Conservation (phyloP, 2,329 filamentous ascomycete species). For the Berkeleyomyces rouxiae region DNA sequence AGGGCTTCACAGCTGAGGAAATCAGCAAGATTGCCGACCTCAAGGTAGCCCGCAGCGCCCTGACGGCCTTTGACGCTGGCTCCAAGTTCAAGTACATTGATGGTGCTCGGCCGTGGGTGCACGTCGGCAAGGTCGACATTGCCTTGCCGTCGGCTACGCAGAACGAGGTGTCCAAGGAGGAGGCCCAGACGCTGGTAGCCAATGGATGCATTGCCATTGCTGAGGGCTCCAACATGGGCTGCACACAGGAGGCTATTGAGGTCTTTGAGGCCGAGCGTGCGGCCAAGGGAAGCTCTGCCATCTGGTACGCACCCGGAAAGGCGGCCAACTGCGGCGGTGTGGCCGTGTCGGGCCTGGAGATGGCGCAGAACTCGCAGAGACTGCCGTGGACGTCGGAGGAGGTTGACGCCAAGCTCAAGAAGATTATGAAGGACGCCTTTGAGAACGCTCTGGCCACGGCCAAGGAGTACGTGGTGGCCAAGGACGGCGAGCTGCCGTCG, state of each 20-base stretch:
- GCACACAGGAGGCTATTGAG: constrained; percentile 88
- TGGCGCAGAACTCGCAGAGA: constrained; percentile 92
- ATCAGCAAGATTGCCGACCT: constrained; percentile 63
- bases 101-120: constrained; percentile 77
- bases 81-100: constrained; percentile 70
- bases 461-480: constrained; percentile 65
- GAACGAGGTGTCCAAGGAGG: constrained; percentile 89
- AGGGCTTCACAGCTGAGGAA: constrained; percentile 62
- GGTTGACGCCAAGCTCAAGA: constrained; percentile 80
- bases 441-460: constrained; percentile 76
- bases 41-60: constrained; percentile 73
- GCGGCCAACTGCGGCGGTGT: constrained; percentile 96
- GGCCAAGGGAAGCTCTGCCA: constrained; percentile 48
- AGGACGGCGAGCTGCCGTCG: constrained; percentile 72
- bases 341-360: constrained; percentile 91
- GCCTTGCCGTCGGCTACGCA: constrained; percentile 88
- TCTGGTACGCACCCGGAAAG: constrained; percentile 97
- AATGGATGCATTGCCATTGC: constrained; percentile 72
- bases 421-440: constrained; percentile 91
- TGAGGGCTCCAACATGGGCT: constrained; percentile 98
- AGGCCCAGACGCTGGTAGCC: constrained; percentile 66
- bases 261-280: constrained; percentile 68
- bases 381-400: constrained; percentile 76
- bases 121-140: constrained; percentile 79
- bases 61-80: constrained; percentile 52